These are phyloP conservation scores for Herpetomonas samuelpessoai DNA, from an alignment of 208 protist species.

Conservation along the genomic window DNA sequence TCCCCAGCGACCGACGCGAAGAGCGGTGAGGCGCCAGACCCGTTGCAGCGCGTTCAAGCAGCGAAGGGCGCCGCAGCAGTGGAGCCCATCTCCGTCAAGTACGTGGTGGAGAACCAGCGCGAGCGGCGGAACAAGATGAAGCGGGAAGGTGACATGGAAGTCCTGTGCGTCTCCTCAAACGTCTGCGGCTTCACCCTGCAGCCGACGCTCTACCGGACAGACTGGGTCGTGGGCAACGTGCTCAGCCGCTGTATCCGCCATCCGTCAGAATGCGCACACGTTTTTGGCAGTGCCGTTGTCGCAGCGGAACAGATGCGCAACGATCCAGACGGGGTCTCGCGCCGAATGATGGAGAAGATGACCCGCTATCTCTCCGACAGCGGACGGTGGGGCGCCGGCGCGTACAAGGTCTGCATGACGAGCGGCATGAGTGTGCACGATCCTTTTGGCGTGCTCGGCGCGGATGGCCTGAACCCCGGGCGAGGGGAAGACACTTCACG, in stretches of 20 bases:
- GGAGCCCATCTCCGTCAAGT: constrained; percentile 17
- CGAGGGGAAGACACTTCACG: too few relatives aligned
- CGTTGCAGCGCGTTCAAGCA: neutral
- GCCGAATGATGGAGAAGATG: constrained; percentile 18
- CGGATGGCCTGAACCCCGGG: neutral
- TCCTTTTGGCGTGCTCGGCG: neutral
- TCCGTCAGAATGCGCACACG: constrained; percentile 12
- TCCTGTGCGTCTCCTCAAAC: constrained; percentile 27
- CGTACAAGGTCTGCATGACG: constrained; percentile 26
- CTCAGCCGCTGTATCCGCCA: constrained; percentile 21
- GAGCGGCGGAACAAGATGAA: constrained; percentile 16
- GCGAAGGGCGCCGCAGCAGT: too few relatives aligned
- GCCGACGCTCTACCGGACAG: constrained; percentile 25
- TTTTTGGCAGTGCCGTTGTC: constrained; percentile 1
- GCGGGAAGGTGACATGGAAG: constrained; percentile 13
- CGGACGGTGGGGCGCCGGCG: constrained; percentile 22
- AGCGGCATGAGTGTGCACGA: constrained; percentile 12
- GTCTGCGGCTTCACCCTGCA: constrained; percentile 10
- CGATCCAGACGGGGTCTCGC: neutral
- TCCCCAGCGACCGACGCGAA: neutral
- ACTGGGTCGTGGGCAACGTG: constrained; percentile 25
- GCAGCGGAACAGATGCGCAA: neutral
- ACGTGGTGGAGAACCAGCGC: constrained; percentile 19
- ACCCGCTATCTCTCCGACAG: constrained; percentile 15
- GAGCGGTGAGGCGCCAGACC: neutral